These are phyloP conservation scores for Emmonsiellopsis sp. DNA, from an alignment of 2,329 filamentous ascomycete genomes.

Conservation along the genomic window DNA sequence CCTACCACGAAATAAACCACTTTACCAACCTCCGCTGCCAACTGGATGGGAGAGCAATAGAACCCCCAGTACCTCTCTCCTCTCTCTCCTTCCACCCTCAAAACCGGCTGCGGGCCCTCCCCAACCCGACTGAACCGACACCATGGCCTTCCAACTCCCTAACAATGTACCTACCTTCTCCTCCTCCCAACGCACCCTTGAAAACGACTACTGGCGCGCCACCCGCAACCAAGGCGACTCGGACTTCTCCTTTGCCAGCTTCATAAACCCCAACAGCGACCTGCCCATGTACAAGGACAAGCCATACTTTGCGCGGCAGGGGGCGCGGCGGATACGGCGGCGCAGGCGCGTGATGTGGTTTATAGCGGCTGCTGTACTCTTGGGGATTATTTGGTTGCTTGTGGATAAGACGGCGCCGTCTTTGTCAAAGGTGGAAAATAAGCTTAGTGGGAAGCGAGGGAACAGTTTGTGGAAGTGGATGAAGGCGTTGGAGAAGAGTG, in stretches of 20 bases:
- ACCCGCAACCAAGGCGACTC: conserved; percentile 18
- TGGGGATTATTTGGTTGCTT: conserved; percentile 60
- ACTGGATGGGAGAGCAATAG: too few relatives aligned
- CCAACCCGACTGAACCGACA: background rate
- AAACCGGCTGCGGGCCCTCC: background rate
- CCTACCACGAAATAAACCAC: too few relatives aligned
- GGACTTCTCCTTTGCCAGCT: conserved; percentile 48
- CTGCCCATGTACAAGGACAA: conserved; percentile 99
- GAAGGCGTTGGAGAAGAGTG: conserved; percentile 38
- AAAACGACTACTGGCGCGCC: conserved; percentile 58
- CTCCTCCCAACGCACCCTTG: conserved; percentile 54
- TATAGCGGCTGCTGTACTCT: conserved; percentile 45
- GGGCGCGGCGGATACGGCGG: conserved; percentile 37
- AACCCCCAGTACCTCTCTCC: background rate
- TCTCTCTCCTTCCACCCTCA: background rate
- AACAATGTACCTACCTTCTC: conserved; percentile 62
- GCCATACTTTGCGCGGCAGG: conserved; percentile 56
- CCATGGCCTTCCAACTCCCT: conserved; percentile 53
- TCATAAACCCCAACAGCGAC: conserved; percentile 53
- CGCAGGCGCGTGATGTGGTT: conserved; percentile 53
- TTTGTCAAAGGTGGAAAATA: conserved; percentile 6
- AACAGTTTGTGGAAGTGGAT: conserved; percentile 49
- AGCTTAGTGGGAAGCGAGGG: conserved; percentile 22
- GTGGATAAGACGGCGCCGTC: conserved; percentile 4
- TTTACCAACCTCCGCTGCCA: background rate